phyloP scores from a whole-genome alignment of 2,329 filamentous ascomycete genomes.

The Aspergillus pseudoglaucus region DNA sequence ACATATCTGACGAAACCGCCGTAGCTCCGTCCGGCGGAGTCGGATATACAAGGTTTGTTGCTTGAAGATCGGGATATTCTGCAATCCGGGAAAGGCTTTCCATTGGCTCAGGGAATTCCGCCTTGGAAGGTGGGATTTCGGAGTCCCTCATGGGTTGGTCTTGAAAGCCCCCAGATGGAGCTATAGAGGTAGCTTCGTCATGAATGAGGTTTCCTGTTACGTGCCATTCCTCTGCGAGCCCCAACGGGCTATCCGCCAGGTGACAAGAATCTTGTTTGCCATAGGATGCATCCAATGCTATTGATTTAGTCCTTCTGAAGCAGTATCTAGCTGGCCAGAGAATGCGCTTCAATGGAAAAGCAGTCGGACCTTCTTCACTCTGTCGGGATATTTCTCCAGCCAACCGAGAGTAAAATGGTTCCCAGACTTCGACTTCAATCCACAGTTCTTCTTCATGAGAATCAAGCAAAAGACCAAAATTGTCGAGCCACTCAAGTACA shows the following conservation, averaged over 20 bases:
- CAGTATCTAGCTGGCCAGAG: constrained; percentile 41
- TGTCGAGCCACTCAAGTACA: constrained; percentile 31
- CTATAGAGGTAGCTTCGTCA: constrained; percentile 11
- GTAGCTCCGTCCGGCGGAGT: constrained; percentile 47
- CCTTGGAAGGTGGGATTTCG: constrained; percentile 17
- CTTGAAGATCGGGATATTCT: constrained; percentile 35
- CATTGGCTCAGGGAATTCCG: constrained; percentile 22
- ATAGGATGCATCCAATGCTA: constrained; percentile 10
- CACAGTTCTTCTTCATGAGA: constrained; percentile 28
- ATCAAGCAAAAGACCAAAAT: constrained; percentile 28
- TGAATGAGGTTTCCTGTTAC: constrained; percentile 19
- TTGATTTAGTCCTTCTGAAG: constrained; percentile 30
- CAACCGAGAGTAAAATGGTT: constrained; percentile 32
- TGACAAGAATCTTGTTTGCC: constrained; percentile 10
- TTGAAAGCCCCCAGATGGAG: constrained; percentile 10
- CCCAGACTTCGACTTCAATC: constrained; percentile 38
- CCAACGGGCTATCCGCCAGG: constrained; percentile 31
- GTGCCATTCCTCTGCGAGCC: constrained; percentile 39
- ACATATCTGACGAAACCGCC: constrained; percentile 25
- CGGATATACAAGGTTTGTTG: constrained; percentile 44
- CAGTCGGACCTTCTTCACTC: constrained; percentile 20
- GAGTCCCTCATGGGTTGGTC: constrained; percentile 19
- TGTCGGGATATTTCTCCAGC: constrained; percentile 27
- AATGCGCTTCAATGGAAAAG: constrained; percentile 33
- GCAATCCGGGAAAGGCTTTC: constrained; percentile 35